Base-by-base conservation (phyloP, 768 basidiomycete genomes). In the Boletus sp. region DNA sequence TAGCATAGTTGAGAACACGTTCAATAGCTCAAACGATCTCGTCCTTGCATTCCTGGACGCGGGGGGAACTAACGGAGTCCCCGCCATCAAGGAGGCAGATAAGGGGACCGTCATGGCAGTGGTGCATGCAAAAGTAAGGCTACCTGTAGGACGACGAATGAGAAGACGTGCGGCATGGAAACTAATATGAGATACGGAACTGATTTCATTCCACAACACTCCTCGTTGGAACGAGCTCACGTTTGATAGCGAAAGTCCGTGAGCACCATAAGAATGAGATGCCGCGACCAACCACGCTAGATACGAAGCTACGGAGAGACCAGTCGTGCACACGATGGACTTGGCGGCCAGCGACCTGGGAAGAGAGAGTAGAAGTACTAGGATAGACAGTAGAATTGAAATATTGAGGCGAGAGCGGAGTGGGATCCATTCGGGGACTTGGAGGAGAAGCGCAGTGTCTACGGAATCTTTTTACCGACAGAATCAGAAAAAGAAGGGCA, bases 81-180 rank as follows among this genome's bases (percentile, higher is more conserved):
- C 72, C 29, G 78, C 78, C 55, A 78, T 79, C 51, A 89, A 69
- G 4, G 87, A 82, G 37, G 83, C 76, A 59, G 87, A 89, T 52
- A 90, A 69, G 18, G 86, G 81, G 17, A 89, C 75, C 5, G 89
- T 87, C 57, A 81, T 80, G 7, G 83, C 75, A 1, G 88, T 83
- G 17, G 84, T 78, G 64, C 88, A 90, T 12, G 83, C 75, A 66
- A 90, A 90, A 9, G 83, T 80, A n/a, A 66, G 30, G 18, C 78
- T 79, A 49, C 81, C 87, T 89, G 56, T 57, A 32, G 30, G 42
- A 36, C 9, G 24, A 45, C 14, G 10, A 15, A 51, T 62, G 56
- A 56, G 58, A 54, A 48, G 30, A 39, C 17, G 47, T 2, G 15
- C n/a, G n/a, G n/a, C n/a, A 18, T 44, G 24, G 42, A 46, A 24